Evolutionary conservation across 495 filamentous ascomycete genomes (phyloP), one percentile per base, ranked within the genome.

Genomic region (Pyrenula massariospora): DNA sequence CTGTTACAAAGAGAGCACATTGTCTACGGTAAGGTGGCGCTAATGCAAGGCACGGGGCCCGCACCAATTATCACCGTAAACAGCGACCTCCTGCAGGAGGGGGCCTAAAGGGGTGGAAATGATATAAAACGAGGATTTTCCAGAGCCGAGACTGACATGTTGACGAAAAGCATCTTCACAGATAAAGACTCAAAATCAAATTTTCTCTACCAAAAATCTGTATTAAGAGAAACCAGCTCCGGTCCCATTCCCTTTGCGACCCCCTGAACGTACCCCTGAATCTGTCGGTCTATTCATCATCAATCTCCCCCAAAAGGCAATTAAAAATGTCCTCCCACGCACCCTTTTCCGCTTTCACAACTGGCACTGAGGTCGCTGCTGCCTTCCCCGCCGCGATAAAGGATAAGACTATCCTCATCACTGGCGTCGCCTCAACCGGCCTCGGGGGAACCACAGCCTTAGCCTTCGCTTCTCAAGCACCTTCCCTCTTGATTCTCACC

Each of bases 401-500:
- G 15, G 67, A 63, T 54, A 68, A 71, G 57, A 65, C 58, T 24
- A 66, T 78, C 52, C 66, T 79, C 22, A 68, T 79, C 22, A 82
- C 78, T 21, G 80, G 80, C 25, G 68, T 75, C 5, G 74, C 69
- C n/a, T 63, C 69, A 0, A 64, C 66, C 8, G 69, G 70, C 10
- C 66, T 83, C 15, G 80, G 78, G 15, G 70, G 67, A 24, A 65
- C 66, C 50, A 77, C 76, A 10, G 73, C 73, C 49, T 60, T 68
- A 25, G 66, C 73, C 10, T 66, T 82, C 5, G 74, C 77, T 36
- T 66, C 71, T 52, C 77, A 81, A 50, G 55, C 68, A 8, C 80
- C 84, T 3, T 53, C 64, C 3, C 66, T 72, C 15, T 73, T 86
- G 47, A 82, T 76, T 64, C 73, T 87, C 50, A 72, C 77, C 25